Conservation (phyloP, 306 rosid species). For the Prunus padus region DNA sequence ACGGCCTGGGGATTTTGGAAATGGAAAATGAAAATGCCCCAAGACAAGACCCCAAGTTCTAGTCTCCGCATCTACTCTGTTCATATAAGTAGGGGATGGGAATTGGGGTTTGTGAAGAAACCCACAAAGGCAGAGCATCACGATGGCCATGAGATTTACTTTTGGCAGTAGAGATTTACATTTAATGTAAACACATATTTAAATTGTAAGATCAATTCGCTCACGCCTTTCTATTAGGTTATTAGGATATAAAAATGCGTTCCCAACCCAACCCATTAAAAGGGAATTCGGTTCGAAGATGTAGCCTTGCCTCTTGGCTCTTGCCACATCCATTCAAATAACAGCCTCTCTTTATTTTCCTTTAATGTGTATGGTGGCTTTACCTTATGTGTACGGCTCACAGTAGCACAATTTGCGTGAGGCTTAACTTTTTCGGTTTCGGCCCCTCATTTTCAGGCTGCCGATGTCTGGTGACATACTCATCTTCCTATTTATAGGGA, state of each 20-base stretch:
- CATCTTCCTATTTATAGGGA: neutral
- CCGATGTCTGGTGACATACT: neutral
- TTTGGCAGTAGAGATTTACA: too few species aligned
- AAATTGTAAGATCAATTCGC: too few species aligned
- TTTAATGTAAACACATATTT: too few species aligned
- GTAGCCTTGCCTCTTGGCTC: too few species aligned
- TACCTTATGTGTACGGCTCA: neutral
- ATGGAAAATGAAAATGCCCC: neutral
- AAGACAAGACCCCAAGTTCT: slow-evolving; percentile 11
- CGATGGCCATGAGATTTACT: neutral
- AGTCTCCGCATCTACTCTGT: neutral
- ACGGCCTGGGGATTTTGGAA: slow-evolving; percentile 5
- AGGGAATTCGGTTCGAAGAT: too few species aligned
- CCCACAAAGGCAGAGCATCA: neutral
- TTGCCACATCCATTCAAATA: too few species aligned
- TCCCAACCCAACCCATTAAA: too few species aligned
- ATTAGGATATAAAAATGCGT: too few species aligned
- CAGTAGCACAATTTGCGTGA: neutral
- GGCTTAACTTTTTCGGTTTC: neutral
- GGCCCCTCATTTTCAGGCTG: slow-evolving; percentile 6
- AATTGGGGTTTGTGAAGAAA: too few species aligned
- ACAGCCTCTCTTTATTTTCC: neutral
- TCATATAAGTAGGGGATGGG: neutral
- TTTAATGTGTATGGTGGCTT: neutral
- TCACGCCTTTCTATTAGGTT: too few species aligned